A percentile compares a stretch with the other conserved stretches of the same genome.
phyloP scores from a whole-genome alignment of 1,139 yeast genomes.

The Pichia sp. region DNA sequence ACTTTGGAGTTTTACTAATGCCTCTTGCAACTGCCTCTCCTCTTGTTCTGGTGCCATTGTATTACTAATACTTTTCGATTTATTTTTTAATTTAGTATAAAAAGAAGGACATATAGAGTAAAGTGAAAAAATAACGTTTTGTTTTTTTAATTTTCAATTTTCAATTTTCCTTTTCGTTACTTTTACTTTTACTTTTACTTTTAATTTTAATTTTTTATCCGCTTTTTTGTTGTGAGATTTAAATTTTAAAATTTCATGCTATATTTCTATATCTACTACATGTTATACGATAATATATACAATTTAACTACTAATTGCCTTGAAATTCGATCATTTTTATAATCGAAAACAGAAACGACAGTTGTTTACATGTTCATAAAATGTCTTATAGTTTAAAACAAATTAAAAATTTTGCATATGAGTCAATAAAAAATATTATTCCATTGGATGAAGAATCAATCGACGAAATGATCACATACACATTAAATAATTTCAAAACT shows the following conservation, averaged over 20 bases:
- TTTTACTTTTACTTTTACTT: neutral
- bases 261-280: no score
- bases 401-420: conserved; percentile 32
- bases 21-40: conserved; percentile 14
- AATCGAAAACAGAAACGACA: no score
- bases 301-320: neutral
- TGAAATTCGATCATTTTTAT: neutral
- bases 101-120: no score
- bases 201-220: neutral
- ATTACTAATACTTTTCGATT: no score
- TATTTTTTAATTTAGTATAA: no score
- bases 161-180: neutral
- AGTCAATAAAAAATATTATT: conserved; percentile 35
- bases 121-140: no score
- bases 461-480: conserved; percentile 43
- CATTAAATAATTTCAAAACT: conserved; percentile 34
- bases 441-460: conserved; percentile 43
- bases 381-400: conserved; percentile 20
- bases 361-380: conserved; percentile 12
- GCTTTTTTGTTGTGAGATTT: neutral
- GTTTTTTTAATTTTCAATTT: neutral
- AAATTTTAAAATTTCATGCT: no score
- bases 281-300: no score
- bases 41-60: conserved; percentile 9
- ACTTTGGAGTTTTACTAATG: conserved; percentile 16